phyloP scores from a whole-genome alignment of 331 rosid genomes.

The Saraca asoca region DNA sequence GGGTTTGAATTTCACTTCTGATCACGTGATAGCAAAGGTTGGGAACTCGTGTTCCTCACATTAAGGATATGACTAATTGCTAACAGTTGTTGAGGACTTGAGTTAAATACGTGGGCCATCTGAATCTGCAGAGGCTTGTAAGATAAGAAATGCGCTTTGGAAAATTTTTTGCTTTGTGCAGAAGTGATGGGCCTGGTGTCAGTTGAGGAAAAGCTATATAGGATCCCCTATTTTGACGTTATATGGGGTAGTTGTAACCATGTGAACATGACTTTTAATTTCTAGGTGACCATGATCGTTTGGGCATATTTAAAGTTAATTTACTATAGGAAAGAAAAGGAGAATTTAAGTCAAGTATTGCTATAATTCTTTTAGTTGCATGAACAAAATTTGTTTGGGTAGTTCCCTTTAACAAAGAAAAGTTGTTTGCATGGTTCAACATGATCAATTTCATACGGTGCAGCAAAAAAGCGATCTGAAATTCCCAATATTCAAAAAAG shows the following conservation, averaged over 20 bases:
- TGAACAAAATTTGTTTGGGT: no score
- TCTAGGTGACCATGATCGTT: constrained; percentile 29
- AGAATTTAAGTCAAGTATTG: no score
- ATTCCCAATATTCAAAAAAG: no score
- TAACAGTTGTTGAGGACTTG: constrained; percentile 43
- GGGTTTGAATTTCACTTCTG: constrained; percentile 65
- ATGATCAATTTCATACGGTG: no score
- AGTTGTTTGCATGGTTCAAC: no score
- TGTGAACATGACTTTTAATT: constrained; percentile 29
- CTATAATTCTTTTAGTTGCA: no score
- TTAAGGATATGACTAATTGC: constrained; percentile 48
- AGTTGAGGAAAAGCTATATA: constrained; percentile 36
- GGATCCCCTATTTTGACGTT: constrained; percentile 5
- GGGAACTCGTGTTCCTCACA: neutral
- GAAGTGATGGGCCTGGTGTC: constrained; percentile 33
- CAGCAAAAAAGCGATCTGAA: no score
- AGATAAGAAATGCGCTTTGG: constrained; percentile 35
- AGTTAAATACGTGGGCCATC: constrained; percentile 37
- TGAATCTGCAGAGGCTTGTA: constrained; percentile 38
- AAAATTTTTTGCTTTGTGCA: constrained; percentile 44
- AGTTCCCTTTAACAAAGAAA: no score
- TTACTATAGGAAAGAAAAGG: neutral
- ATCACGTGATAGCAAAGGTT: constrained; percentile 19
- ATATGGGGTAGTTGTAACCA: constrained; percentile 31
- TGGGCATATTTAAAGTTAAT: constrained; percentile 31